Evolutionary conservation across 2,329 filamentous ascomycete genomes (phyloP).

Genomic region (Sphaerostilbella broomeana): DNA sequence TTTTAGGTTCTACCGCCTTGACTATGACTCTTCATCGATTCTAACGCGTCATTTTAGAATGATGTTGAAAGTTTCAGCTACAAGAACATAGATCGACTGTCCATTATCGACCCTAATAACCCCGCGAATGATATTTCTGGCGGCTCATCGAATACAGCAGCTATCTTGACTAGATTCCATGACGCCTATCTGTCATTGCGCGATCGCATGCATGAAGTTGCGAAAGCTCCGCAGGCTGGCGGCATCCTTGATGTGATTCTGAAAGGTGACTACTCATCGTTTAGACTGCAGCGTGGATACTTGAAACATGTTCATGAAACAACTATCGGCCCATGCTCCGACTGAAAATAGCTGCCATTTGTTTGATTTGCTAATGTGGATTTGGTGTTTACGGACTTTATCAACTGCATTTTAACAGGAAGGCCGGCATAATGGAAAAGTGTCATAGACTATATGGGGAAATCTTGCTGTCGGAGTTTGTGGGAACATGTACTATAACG

Average conservation of each 20-base stretch:
- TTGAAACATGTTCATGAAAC: constrained; percentile 47
- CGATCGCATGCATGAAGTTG: constrained; percentile 50
- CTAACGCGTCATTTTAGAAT: constrained; percentile 26
- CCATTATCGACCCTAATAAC: constrained; percentile 89
- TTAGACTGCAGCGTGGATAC: constrained; percentile 60
- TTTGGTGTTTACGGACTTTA: constrained; percentile 12
- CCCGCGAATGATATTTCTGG: constrained; percentile 81
- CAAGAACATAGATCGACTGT: constrained; percentile 61
- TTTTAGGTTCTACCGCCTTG: too few species aligned
- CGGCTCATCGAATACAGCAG: constrained; percentile 64
- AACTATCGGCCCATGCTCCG: constrained; percentile 28
- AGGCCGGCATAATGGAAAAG: not conserved
- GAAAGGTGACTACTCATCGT: constrained; percentile 72
- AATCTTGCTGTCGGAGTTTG: constrained; percentile 1
- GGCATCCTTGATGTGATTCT: constrained; percentile 64
- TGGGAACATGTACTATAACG: constrained; percentile 21
- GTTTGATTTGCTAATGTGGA: constrained; percentile 2
- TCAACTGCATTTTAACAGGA: too few species aligned
- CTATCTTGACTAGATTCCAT: constrained; percentile 64
- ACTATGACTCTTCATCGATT: too few species aligned
- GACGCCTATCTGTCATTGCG: constrained; percentile 54
- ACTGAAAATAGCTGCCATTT: constrained; percentile 16
- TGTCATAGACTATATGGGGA: constrained; percentile 10
- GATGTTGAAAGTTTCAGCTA: constrained; percentile 43
- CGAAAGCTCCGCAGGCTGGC: constrained; percentile 23